Percentiles rank a stretch among this genome's conserved stretches.
Evolutionary conservation across 768 basidiomycete genomes (phyloP).

Genomic region (Mycena rosella): DNA sequence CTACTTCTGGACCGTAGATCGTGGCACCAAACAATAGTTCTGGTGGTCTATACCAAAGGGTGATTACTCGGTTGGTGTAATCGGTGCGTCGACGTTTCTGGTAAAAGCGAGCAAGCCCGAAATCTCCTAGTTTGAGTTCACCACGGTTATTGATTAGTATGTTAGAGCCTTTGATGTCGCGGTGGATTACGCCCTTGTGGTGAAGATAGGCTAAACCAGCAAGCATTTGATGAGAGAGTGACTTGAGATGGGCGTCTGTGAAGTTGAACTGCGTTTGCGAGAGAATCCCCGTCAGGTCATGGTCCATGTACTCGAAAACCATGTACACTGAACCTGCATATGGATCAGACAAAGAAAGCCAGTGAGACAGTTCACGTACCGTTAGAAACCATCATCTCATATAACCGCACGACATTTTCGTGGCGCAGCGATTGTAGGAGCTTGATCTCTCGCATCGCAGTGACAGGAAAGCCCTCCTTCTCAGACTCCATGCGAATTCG

Average conservation of each 20-base stretch:
- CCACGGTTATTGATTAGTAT: conserved; percentile 93
- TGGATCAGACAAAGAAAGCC: conserved; percentile 25
- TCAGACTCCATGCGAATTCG: conserved; percentile 98
- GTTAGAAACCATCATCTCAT: conserved; percentile 99
- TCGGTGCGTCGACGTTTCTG: conserved; percentile 91
- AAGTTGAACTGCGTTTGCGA: conserved; percentile 92
- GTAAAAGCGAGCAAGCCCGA: conserved; percentile 97
- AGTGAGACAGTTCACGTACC: conserved; percentile 61
- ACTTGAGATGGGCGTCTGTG: conserved; percentile 91
- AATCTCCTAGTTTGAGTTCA: conserved; percentile 96
- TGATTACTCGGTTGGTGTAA: conserved; percentile 99
- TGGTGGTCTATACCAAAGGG: conserved; percentile 97
- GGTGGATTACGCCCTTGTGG: conserved; percentile 95
- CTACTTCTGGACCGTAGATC: conserved; percentile 96
- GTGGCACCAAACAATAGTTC: conserved; percentile 96
- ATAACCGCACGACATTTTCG: conserved; percentile 87
- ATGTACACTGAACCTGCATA: conserved; percentile 91
- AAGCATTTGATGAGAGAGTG: conserved; percentile 96
- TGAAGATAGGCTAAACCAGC: conserved; percentile 95
- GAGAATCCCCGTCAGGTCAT: conserved; percentile 95
- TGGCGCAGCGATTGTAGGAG: conserved; percentile 93
- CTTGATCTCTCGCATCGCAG: conserved; percentile 99
- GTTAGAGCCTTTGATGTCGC: conserved; percentile 99
- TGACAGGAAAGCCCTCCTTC: conserved; percentile 98
- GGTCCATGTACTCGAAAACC: conserved; percentile 99